Evolutionary conservation across 2,329 filamentous ascomycete species (phyloP).

Genomic region (Pseudofabraea citricarpa): DNA sequence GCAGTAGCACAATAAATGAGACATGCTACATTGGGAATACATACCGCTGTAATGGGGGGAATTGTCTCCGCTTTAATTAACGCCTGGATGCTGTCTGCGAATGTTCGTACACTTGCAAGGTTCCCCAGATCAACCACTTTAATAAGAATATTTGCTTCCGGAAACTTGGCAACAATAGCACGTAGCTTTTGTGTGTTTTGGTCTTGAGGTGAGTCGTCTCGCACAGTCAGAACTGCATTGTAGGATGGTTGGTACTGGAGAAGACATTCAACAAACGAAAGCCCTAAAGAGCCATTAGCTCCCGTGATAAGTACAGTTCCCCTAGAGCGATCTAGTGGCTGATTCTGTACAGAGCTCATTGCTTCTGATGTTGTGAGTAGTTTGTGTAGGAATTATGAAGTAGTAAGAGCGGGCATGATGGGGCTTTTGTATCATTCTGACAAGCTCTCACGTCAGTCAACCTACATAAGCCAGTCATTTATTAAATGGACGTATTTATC

Average conservation of each 20-base stretch:
- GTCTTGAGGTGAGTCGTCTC: slow-evolving; percentile 24
- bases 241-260: slow-evolving; percentile 18
- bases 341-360: too few species aligned
- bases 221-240: slow-evolving; percentile 25
- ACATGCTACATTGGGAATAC: too few species aligned
- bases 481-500: too few species aligned
- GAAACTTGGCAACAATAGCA: slow-evolving; percentile 15
- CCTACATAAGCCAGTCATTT: too few species aligned
- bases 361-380: too few species aligned
- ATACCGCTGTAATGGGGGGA: slow-evolving; percentile 25
- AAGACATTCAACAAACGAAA: slow-evolving; percentile 23
- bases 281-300: slow-evolving; percentile 34
- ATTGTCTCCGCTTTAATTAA: slow-evolving; percentile 25
- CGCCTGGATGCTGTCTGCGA: slow-evolving; percentile 23
- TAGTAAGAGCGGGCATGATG: too few species aligned
- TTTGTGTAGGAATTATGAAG: too few species aligned
- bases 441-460: too few species aligned
- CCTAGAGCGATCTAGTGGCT: too few species aligned
- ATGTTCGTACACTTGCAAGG: slow-evolving; percentile 30
- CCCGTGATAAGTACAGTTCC: slow-evolving; percentile 31
- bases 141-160: slow-evolving; percentile 24
- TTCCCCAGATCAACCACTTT: slow-evolving; percentile 31
- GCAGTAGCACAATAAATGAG: too few species aligned
- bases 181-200: slow-evolving; percentile 24
- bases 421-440: too few species aligned